Evolutionary conservation across 371 early-diverging fungal genomes (phyloP).

Genomic region (Mycotypha africana): DNA sequence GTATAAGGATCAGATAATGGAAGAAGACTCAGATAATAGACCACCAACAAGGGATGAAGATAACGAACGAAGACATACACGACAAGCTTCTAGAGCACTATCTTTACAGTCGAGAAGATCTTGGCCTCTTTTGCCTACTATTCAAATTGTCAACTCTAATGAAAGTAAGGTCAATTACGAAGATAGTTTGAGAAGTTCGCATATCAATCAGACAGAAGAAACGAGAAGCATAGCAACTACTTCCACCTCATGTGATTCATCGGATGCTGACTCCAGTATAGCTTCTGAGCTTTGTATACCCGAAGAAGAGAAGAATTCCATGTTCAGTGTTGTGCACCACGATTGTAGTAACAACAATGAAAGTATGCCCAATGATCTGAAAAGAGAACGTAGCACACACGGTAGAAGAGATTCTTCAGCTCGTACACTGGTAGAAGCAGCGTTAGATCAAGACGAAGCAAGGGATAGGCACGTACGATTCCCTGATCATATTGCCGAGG

Average conservation of each 20-base stretch:
- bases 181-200: not conserved
- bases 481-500: conserved; percentile 41
- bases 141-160: not conserved
- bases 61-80: too few relatives aligned
- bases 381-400: not conserved
- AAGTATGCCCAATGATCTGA: not conserved
- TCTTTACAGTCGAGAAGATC: not conserved
- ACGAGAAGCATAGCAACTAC: not conserved
- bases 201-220: not conserved
- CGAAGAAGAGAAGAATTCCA: not conserved
- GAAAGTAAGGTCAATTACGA: not conserved
- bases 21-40: too few relatives aligned
- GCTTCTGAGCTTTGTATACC: not conserved
- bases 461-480: conserved; percentile 41
- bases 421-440: conserved; percentile 35
- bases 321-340: too few relatives aligned
- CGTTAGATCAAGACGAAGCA: conserved; percentile 35
- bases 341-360: not conserved
- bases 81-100: too few relatives aligned
- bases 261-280: not conserved
- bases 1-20: too few relatives aligned
- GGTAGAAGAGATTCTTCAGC: not conserved
- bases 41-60: too few relatives aligned
- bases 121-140: conserved; percentile 3
- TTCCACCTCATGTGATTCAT: too few relatives aligned